Evolutionary conservation across 495 filamentous ascomycete genomes (phyloP), one percentile per base, ranked within the genome.

Genomic region (Massariosphaeria phaeospora): DNA sequence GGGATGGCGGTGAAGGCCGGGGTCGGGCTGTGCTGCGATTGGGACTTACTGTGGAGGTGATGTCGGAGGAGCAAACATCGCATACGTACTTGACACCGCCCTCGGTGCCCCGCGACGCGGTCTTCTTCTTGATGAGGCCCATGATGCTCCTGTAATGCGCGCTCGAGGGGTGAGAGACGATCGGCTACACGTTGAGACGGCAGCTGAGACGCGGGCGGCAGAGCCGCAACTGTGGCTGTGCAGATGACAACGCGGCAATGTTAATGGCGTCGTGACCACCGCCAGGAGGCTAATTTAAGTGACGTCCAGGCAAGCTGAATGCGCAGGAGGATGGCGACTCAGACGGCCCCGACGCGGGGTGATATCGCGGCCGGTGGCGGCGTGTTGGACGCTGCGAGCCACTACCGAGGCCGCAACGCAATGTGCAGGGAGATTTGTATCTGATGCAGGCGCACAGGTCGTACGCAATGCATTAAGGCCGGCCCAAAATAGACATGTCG

Each of bases 101-200:
- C 64, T 96, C 91, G 10, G 85, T 91, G 38, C 89, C 88, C 65
- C 89, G 81, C 53, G 85, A 79, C 58, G 88, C 87, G 52, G 88
- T 91, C 74, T 96, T 96, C 78, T 95, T 96, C 67, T 89, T 84
- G 72, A 96, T 95, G 67, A 96, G 86, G 66, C 91, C 91, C 91
- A 97, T 97, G 34, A 8, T 63, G 52, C 47, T 15, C 29, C 53
- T 41, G 41, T 54, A 56, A 24, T 15, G 9, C 8, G 30, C 30
- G 8, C 30, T 8, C 30, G 30, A 7, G 38, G 11, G 24, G 41
- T 27, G 41, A 30, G 20, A 15, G 21, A 21, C 17, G 12, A 21
- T 40, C n/a, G 38, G 6, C n/a, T n/a, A n/a, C 38, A 40, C 38
- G 38, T 21, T 40, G 17, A 17, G 38, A 21, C 15, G 38, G 7